Percentiles rank a stretch among this genome's conserved stretches.
phyloP scores from a whole-genome alignment of 768 basidiomycete genomes.

The Tubosaeta sp. region DNA sequence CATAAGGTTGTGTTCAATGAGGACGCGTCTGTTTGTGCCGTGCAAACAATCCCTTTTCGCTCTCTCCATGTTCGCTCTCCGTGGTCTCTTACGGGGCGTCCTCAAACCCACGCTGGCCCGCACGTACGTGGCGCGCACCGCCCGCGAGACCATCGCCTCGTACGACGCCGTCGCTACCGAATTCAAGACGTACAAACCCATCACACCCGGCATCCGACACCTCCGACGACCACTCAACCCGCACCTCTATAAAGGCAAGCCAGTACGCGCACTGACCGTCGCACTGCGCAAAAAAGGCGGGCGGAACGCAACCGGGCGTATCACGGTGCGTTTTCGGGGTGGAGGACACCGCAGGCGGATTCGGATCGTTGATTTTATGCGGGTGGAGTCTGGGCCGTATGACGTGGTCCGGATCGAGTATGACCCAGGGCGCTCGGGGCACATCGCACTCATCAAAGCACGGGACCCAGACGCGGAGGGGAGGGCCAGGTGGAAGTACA shows the following conservation, averaged over 20 bases:
- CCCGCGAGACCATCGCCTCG: slow-evolving; percentile 30
- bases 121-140: slow-evolving; percentile 34
- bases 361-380: slow-evolving; percentile 80
- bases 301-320: slow-evolving; percentile 74
- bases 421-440: slow-evolving; percentile 89
- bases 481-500: slow-evolving; percentile 74
- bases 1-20: slow-evolving; percentile 20
- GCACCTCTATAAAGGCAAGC: slow-evolving; percentile 84
- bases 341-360: slow-evolving; percentile 89
- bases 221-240: slow-evolving; percentile 75
- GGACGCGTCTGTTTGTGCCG: slow-evolving; percentile 32
- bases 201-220: slow-evolving; percentile 84
- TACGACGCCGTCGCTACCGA: slow-evolving; percentile 44
- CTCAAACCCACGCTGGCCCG: slow-evolving; percentile 8
- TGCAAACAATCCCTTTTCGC: slow-evolving; percentile 28
- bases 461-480: slow-evolving; percentile 52
- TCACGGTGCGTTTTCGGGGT: slow-evolving; percentile 85
- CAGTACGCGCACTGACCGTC: slow-evolving; percentile 76
- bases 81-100: slow-evolving; percentile 14
- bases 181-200: slow-evolving; percentile 89
- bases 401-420: slow-evolving; percentile 96
- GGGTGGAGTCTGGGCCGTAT: slow-evolving; percentile 73
- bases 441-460: slow-evolving; percentile 84
- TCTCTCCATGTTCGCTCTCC: slow-evolving; percentile 6
- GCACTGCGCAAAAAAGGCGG: slow-evolving; percentile 84